Evolutionary conservation across 192 early-diverging fungal genomes (phyloP).

Genomic region (Piromyces finnis): DNA sequence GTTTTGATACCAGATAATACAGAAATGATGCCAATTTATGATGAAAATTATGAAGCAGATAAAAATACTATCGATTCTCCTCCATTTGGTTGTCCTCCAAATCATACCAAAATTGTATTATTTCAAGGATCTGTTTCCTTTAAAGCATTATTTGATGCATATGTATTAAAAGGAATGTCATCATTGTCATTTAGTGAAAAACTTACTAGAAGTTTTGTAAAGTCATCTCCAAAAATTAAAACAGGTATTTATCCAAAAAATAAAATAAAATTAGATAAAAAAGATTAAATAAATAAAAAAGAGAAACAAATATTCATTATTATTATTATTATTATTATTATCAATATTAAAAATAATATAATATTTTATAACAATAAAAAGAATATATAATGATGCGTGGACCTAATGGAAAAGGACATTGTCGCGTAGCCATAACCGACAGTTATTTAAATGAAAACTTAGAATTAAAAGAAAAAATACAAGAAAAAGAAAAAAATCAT

Average conservation of each 20-base stretch:
- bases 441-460: background rate
- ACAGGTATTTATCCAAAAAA: background rate
- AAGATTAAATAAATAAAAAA: background rate
- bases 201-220: slow-evolving; percentile 33
- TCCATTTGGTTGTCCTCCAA: slow-evolving; percentile 34
- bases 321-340: too few relatives aligned
- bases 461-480: background rate
- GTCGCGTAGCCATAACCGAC: slow-evolving; percentile 44
- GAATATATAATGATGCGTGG: slow-evolving; percentile 94
- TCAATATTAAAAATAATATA: too few relatives aligned
- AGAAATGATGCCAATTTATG: slow-evolving; percentile 11
- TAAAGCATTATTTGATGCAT: slow-evolving; percentile 63
- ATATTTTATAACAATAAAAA: too few relatives aligned
- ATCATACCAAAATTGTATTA: slow-evolving; percentile 45
- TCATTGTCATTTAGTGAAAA: slow-evolving; percentile 30
- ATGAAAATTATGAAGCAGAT: background rate
- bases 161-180: slow-evolving; percentile 46
- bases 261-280: too few relatives aligned
- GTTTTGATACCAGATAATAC: slow-evolving; percentile 43
- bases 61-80: background rate
- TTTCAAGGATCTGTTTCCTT: slow-evolving; percentile 89
- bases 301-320: too few relatives aligned
- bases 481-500: background rate
- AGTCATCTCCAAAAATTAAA: background rate
- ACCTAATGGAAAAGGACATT: slow-evolving; percentile 72